Conservation (phyloP, 129 eudicot genomes). For the Kitagawia praeruptora region DNA sequence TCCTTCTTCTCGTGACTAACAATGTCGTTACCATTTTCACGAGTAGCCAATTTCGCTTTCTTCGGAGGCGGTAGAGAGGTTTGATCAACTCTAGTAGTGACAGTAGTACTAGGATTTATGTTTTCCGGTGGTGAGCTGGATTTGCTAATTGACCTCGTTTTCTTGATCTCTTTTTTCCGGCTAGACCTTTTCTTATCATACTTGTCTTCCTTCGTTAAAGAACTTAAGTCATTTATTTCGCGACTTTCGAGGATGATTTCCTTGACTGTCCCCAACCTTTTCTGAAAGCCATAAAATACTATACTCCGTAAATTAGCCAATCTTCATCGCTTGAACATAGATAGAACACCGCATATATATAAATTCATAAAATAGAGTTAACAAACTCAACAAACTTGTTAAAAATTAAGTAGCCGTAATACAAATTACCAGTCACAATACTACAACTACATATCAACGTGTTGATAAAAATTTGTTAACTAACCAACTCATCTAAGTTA, state of each 20-base stretch:
- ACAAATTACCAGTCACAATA: too few relatives aligned
- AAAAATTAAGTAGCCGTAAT: too few relatives aligned
- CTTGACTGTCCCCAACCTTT: constrained; percentile 4
- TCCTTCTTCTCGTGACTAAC: not conserved
- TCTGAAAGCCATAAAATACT: not conserved
- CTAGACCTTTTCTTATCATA: not conserved
- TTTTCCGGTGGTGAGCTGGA: constrained; percentile 2
- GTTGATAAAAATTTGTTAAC: not conserved
- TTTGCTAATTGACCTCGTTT: not conserved
- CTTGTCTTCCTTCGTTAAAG: not conserved
- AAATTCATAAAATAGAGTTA: too few relatives aligned
- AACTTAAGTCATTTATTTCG: not conserved
- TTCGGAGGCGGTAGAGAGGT: not conserved
- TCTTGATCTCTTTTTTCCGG: constrained; percentile 3
- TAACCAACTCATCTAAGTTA: too few relatives aligned
- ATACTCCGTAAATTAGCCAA: not conserved
- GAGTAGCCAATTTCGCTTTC: constrained; percentile 3
- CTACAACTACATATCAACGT: too few relatives aligned
- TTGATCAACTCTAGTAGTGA: not conserved
- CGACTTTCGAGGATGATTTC: constrained; percentile 8
- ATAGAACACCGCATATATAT: too few relatives aligned
- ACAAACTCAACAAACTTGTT: too few relatives aligned
- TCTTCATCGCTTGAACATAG: too few relatives aligned
- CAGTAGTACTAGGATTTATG: not conserved
- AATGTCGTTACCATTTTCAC: not conserved